These are phyloP conservation scores for Candida piceae DNA, from an alignment of 805 yeast genomes.

Conservation along the genomic window DNA sequence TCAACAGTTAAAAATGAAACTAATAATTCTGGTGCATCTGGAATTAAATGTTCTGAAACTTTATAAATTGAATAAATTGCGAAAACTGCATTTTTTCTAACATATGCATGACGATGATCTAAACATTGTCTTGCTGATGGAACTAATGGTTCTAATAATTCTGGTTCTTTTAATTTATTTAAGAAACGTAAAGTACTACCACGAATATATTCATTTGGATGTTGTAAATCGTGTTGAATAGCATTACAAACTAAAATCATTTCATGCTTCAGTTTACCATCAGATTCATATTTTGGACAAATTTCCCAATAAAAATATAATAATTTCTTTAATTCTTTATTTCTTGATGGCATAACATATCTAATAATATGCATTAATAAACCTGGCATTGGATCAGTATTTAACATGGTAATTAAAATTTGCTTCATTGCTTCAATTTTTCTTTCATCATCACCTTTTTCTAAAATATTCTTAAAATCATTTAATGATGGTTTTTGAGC, in stretches of 20 bases:
- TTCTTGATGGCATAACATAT: conserved; percentile 93
- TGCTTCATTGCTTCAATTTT: conserved; percentile 88
- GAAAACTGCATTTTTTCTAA: conserved; percentile 93
- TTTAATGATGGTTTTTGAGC: conserved; percentile 56
- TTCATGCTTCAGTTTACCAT: conserved; percentile 93
- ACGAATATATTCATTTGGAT: conserved; percentile 94
- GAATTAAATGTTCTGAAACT: conserved; percentile 81
- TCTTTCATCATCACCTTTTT: conserved; percentile 83
- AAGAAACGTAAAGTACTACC: conserved; percentile 93
- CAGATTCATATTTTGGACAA: conserved; percentile 82
- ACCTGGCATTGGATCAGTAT: conserved; percentile 90
- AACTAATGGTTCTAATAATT: conserved; percentile 89
- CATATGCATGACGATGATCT: conserved; percentile 96
- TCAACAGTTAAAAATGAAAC: conserved; percentile 70
- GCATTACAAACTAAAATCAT: conserved; percentile 99
- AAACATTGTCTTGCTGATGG: conserved; percentile 88
- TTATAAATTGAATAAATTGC: conserved; percentile 79
- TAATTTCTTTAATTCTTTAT: conserved; percentile 86
- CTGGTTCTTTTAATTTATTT: conserved; percentile 87
- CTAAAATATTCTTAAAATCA: conserved; percentile 74
- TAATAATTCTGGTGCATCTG: conserved; percentile 91
- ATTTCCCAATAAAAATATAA: conserved; percentile 97
- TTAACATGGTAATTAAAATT: conserved; percentile 79
- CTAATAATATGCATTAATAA: conserved; percentile 95
- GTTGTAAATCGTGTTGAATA: conserved; percentile 94